These are phyloP conservation scores for Achaetomium macrosporum DNA, from an alignment of 2,329 filamentous ascomycete genomes.

Conservation along the genomic window DNA sequence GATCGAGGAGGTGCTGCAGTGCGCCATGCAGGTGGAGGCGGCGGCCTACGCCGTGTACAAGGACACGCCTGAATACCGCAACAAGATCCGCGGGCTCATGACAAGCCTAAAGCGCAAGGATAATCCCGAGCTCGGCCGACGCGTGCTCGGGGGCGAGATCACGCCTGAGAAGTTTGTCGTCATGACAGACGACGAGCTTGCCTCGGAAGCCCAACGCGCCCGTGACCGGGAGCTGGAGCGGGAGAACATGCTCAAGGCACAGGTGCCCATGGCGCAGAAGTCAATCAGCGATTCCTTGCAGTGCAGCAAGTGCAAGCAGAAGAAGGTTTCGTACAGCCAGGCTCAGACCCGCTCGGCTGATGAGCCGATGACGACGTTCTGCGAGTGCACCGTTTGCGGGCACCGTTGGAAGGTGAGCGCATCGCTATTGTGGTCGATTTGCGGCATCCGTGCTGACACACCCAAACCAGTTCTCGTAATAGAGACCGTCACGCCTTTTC, in stretches of 20 bases:
- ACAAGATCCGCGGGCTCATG: constrained; percentile 87
- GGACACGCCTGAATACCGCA: constrained; percentile 70
- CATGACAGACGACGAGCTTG: constrained; percentile 88
- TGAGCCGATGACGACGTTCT: constrained; percentile 82
- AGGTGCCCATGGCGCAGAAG: constrained; percentile 88
- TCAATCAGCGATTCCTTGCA: constrained; percentile 81
- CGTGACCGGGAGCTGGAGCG: constrained; percentile 71
- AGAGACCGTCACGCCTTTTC: background rate
- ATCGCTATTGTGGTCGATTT: background rate
- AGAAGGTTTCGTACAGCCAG: constrained; percentile 92
- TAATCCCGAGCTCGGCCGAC: constrained; percentile 69
- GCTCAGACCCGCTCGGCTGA: constrained; percentile 93
- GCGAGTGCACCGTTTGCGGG: constrained; percentile 64
- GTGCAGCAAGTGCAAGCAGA: constrained; percentile 88
- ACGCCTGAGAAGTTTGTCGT: constrained; percentile 66
- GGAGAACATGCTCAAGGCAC: constrained; percentile 96
- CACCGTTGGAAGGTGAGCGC: constrained; percentile 63
- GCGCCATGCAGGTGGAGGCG: constrained; percentile 74
- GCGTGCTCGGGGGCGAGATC: constrained; percentile 72
- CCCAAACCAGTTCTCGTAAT: constrained; percentile 27
- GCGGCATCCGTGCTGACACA: constrained; percentile 10
- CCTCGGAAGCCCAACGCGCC: constrained; percentile 73
- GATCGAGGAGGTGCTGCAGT: constrained; percentile 63
- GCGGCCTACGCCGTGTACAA: constrained; percentile 67
- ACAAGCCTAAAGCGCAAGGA: constrained; percentile 91